Evolutionary conservation across 805 yeast species (phyloP).

Genomic region (Cyberlindnera japonica): DNA sequence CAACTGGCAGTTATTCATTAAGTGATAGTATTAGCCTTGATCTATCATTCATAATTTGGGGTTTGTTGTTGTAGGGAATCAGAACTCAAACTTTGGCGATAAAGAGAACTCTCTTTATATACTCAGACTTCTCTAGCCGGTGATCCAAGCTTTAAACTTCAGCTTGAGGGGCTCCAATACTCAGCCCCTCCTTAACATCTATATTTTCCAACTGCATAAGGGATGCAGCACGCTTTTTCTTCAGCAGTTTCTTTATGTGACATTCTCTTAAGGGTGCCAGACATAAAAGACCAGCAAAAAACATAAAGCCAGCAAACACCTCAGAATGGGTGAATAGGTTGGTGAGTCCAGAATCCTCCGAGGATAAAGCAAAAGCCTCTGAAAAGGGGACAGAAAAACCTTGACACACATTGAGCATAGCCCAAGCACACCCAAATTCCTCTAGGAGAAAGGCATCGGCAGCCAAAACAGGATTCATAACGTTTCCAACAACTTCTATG

Average conservation of each 20-base stretch:
- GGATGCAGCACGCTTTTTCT: background rate
- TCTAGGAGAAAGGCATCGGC: conserved; percentile 38
- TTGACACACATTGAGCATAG: conserved; percentile 32
- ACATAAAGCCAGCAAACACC: conserved; percentile 51
- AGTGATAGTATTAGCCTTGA: no score
- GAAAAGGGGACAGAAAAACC: conserved; percentile 40
- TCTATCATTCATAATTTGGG: no score
- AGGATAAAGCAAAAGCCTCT: conserved; percentile 53
- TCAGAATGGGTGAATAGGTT: conserved; percentile 56
- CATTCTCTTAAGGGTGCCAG: conserved; percentile 47
- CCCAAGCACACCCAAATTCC: conserved; percentile 39
- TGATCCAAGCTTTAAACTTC: no score
- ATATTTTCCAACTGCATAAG: no score
- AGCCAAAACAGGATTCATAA: conserved; percentile 38
- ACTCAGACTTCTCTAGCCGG: no score
- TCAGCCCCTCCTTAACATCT: no score
- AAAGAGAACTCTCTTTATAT: no score
- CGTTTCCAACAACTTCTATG: conserved; percentile 42
- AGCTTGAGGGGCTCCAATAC: no score
- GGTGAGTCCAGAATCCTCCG: conserved; percentile 28
- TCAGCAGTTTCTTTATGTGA: conserved; percentile 37
- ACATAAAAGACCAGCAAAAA: conserved; percentile 39
- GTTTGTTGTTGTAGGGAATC: no score
- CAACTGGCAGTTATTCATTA: no score
- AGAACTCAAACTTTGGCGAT: no score